Evolutionary conservation across 2,329 filamentous ascomycete species (phyloP).

Genomic region (Arthrobotrys sinensis): DNA sequence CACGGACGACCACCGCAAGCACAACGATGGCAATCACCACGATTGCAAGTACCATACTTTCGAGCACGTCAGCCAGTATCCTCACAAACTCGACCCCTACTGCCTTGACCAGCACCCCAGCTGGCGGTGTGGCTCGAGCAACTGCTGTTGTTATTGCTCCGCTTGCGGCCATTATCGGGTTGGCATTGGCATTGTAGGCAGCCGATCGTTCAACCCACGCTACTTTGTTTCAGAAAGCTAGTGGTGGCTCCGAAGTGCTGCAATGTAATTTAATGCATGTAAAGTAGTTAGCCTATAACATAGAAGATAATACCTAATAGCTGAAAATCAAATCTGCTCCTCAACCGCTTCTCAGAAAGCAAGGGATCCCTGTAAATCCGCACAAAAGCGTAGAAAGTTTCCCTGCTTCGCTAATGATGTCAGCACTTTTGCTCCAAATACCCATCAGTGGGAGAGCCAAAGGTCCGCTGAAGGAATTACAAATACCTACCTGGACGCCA

Average conservation of each 20-base stretch:
- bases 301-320: slow-evolving; percentile 14
- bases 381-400: slow-evolving; percentile 14
- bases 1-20: slow-evolving; percentile 11
- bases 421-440: neutral
- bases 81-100: neutral
- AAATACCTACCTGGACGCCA: slow-evolving; percentile 20
- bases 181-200: slow-evolving; percentile 38
- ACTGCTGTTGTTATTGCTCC: slow-evolving; percentile 22
- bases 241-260: slow-evolving; percentile 11
- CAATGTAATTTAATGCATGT: slow-evolving; percentile 25
- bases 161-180: slow-evolving; percentile 27
- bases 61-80: neutral
- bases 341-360: neutral
- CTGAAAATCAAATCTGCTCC: slow-evolving; percentile 2
- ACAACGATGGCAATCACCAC: neutral
- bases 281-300: slow-evolving; percentile 1
- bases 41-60: too few relatives aligned
- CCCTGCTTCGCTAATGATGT: neutral
- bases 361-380: neutral
- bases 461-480: neutral
- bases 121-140: slow-evolving; percentile 19
- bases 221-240: neutral
- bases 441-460: neutral
- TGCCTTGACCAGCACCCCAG: slow-evolving; percentile 11
- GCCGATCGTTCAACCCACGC: slow-evolving; percentile 2